Conservation (phyloP, 345 rosid genomes). For the Erucastrum elatum region DNA sequence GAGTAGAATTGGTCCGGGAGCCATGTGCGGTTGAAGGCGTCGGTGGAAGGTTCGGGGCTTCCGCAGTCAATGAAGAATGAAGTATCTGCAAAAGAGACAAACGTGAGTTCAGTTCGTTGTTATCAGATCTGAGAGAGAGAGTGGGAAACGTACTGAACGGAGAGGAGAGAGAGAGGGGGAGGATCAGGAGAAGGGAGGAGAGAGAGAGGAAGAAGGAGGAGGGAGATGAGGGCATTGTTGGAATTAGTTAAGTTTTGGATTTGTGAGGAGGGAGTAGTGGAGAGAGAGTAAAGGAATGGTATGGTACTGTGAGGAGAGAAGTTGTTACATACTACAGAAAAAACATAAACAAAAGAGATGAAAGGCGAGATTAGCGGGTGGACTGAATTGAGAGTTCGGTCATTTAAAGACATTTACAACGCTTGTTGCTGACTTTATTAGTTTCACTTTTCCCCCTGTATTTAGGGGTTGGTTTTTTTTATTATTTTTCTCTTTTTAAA, state of each 20-base stretch:
- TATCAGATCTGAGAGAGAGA: slow-evolving; percentile 32
- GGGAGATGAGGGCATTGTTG: slow-evolving; percentile 40
- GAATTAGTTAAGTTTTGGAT: not conserved
- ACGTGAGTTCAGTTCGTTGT: slow-evolving; percentile 18
- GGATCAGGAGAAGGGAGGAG: slow-evolving; percentile 27
- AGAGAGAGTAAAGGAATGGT: slow-evolving; percentile 23
- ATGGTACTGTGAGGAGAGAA: slow-evolving; percentile 7
- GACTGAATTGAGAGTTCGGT: slow-evolving; percentile 20
- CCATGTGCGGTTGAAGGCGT: slow-evolving; percentile 77
- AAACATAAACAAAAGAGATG: not conserved
- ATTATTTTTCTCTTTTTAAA: not conserved
- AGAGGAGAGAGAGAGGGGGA: slow-evolving; percentile 30
- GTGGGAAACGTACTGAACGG: slow-evolving; percentile 31
- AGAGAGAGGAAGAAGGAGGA: slow-evolving; percentile 34
- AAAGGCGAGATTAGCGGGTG: slow-evolving; percentile 45
- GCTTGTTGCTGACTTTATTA: slow-evolving; percentile 31
- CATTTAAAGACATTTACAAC: slow-evolving; percentile 23
- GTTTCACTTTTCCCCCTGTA: slow-evolving; percentile 7
- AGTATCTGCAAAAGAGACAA: slow-evolving; percentile 44
- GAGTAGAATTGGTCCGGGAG: slow-evolving; percentile 76
- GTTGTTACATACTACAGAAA: not conserved
- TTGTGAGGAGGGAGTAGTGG: slow-evolving; percentile 23
- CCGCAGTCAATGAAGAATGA: slow-evolving; percentile 89
- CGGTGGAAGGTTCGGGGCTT: slow-evolving; percentile 51
- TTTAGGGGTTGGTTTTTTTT: slow-evolving; percentile 17